Conservation (phyloP, 192 early-diverging fungal genomes). For the Borealophlyctis nickersoniae region DNA sequence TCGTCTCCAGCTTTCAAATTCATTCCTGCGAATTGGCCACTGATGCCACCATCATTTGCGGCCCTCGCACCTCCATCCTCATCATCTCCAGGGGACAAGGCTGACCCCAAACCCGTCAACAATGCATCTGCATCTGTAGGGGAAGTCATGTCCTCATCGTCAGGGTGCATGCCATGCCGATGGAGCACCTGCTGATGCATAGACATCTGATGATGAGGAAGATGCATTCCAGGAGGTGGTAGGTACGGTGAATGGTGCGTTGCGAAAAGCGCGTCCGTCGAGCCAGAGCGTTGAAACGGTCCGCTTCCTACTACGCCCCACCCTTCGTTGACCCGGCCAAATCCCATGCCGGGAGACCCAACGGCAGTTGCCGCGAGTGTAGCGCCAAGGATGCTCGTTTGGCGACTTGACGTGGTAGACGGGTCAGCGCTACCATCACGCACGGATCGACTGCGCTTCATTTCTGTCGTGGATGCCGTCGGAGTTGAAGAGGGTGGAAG, state of each 20-base stretch:
- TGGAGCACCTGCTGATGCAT: neutral
- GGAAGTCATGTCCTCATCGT: neutral
- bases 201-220: neutral
- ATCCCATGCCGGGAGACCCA: neutral
- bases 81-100: neutral
- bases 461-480: neutral
- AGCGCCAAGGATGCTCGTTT: conserved; percentile 8
- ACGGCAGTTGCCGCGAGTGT: conserved; percentile 28
- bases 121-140: neutral
- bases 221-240: neutral
- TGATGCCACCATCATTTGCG: no score
- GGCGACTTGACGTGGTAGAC: neutral
- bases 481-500: no score
- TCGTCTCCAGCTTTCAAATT: no score
- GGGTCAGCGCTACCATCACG: neutral
- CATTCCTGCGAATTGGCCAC: no score
- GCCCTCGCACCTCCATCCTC: neutral
- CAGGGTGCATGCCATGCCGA: neutral
- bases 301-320: neutral
- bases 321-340: neutral
- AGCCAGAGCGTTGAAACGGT: neutral
- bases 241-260: no score
- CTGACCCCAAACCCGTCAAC: neutral
- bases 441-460: conserved; percentile 20
- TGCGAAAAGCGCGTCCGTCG: neutral